Conservation (phyloP, 1,139 yeast species). For the Candida sanyaensis region DNA sequence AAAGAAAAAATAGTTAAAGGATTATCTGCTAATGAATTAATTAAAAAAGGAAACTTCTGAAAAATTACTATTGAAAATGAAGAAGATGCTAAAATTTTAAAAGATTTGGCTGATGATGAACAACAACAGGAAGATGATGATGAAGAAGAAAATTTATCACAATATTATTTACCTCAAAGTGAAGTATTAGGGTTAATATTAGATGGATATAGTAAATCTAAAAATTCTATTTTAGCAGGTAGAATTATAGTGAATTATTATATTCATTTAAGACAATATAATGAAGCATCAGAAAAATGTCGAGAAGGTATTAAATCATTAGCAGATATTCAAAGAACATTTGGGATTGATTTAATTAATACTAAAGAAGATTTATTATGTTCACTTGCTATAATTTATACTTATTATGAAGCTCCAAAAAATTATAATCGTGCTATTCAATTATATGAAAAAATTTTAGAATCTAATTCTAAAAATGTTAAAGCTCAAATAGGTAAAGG, state of each 20-base stretch:
- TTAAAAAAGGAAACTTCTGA: slow-evolving; percentile 3
- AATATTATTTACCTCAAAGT: slow-evolving; percentile 39
- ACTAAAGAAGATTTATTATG: slow-evolving; percentile 64
- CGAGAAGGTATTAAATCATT: slow-evolving; percentile 61
- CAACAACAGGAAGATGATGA: slow-evolving; percentile 21
- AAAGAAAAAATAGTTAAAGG: slow-evolving; percentile 22
- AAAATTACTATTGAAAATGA: slow-evolving; percentile 18
- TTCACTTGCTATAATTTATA: slow-evolving; percentile 72
- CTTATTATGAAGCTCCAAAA: slow-evolving; percentile 88
- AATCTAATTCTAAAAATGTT: slow-evolving; percentile 42
- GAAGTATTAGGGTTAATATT: slow-evolving; percentile 55
- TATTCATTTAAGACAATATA: slow-evolving; percentile 63
- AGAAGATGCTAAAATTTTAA: slow-evolving; percentile 18
- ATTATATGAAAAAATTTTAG: slow-evolving; percentile 64
- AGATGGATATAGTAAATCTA: slow-evolving; percentile 51
- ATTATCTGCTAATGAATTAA: slow-evolving; percentile 6
- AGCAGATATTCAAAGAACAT: slow-evolving; percentile 46
- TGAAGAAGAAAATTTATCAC: slow-evolving; percentile 16
- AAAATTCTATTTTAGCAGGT: slow-evolving; percentile 59
- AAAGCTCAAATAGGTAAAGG: slow-evolving; percentile 83
- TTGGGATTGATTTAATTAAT: slow-evolving; percentile 49
- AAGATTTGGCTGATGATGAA: slow-evolving; percentile 22
- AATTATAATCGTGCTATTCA: slow-evolving; percentile 75
- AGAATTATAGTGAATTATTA: slow-evolving; percentile 66
- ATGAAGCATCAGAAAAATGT: slow-evolving; percentile 60